These are phyloP conservation scores for Saccharum officinarum DNA, from an alignment of 176 grass and related monocot genomes.

Conservation along the genomic window DNA sequence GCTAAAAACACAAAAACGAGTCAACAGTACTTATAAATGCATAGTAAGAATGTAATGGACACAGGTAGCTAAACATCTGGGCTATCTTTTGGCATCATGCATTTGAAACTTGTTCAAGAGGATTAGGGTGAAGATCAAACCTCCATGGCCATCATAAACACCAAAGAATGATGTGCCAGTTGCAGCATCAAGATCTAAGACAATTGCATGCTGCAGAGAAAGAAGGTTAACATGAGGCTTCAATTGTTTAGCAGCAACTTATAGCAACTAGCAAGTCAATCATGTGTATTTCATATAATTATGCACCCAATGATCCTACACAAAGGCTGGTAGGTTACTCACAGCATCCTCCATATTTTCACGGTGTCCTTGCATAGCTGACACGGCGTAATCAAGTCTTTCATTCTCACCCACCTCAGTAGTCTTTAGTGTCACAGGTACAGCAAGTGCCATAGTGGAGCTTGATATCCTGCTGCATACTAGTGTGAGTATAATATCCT, in stretches of 20 bases:
- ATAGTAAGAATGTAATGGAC: conserved; percentile 1
- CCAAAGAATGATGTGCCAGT: conserved; percentile 53
- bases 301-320: background rate
- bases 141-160: conserved; percentile 65
- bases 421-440: background rate
- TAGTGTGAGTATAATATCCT: background rate
- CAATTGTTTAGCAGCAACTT: background rate
- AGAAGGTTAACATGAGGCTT: conserved; percentile 16
- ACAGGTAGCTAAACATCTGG: conserved; percentile 1
- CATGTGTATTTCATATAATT: background rate
- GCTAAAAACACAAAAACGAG: background rate
- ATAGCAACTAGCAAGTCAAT: background rate
- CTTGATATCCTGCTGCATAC: conserved; percentile 28
- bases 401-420: conserved; percentile 16
- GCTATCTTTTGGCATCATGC: background rate
- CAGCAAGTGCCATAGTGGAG: background rate
- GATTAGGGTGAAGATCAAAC: conserved; percentile 19
- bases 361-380: conserved; percentile 51
- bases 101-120: background rate
- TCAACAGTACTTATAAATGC: background rate
- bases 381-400: conserved; percentile 32
- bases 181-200: conserved; percentile 21
- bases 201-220: conserved; percentile 35
- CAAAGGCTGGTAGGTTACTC: conserved; percentile 33
- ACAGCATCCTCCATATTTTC: conserved; percentile 49